Conservation (phyloP, 805 yeast species). For the Ogataea populi-albae region DNA sequence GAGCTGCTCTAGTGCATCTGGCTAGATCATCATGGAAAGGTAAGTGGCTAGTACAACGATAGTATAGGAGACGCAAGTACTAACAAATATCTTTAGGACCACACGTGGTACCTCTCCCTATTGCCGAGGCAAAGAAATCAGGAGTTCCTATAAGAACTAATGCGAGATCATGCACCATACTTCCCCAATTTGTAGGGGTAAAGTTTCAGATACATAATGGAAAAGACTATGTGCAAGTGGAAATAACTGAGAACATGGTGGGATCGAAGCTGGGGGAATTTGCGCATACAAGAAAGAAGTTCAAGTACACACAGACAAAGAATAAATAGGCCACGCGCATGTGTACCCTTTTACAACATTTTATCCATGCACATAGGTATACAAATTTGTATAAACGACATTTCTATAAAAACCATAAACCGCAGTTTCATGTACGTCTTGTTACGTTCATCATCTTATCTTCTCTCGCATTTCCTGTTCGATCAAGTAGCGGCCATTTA, state of each 20-base stretch:
- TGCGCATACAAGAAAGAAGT: constrained; percentile 89
- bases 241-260: constrained; percentile 92
- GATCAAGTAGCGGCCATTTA: constrained; percentile 78
- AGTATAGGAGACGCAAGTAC: too few relatives aligned
- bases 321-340: constrained; percentile 37
- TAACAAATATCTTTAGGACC: constrained; percentile 53
- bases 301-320: constrained; percentile 76
- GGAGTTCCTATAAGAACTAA: constrained; percentile 92
- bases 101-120: constrained; percentile 90
- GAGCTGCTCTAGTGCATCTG: constrained; percentile 37
- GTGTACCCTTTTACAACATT: not conserved
- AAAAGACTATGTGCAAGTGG: constrained; percentile 84
- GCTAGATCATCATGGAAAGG: constrained; percentile 62
- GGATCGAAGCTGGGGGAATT: constrained; percentile 94
- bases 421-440: constrained; percentile 15
- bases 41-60: too few relatives aligned
- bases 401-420: constrained; percentile 1
- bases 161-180: constrained; percentile 89
- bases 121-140: constrained; percentile 75
- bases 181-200: constrained; percentile 94
- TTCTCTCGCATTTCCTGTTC: constrained; percentile 81
- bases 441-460: constrained; percentile 43
- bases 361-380: constrained; percentile 4
- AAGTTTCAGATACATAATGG: constrained; percentile 96
- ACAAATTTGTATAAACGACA: constrained; percentile 11